Evolutionary conservation across 495 filamentous ascomycete species (phyloP).

Genomic region (Podospora fimiseda): DNA sequence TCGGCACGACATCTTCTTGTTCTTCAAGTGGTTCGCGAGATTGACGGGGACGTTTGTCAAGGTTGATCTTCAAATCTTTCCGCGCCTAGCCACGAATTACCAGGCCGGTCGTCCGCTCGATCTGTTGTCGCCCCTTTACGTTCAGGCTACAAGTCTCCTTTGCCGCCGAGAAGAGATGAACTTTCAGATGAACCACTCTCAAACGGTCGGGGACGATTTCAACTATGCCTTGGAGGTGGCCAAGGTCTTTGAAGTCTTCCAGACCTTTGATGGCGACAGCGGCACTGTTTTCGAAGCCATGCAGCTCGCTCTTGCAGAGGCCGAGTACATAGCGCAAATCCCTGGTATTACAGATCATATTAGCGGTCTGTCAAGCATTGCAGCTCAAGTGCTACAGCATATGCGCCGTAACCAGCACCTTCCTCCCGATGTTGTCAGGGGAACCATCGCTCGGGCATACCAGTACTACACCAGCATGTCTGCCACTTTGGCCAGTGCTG

Average conservation of each 20-base stretch:
- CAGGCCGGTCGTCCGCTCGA: slow-evolving; percentile 16
- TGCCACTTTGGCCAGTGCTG: slow-evolving; percentile 31
- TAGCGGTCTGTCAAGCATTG: slow-evolving; percentile 28
- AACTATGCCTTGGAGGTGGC: slow-evolving; percentile 26
- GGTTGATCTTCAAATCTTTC: slow-evolving; percentile 20
- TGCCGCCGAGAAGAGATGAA: slow-evolving; percentile 24
- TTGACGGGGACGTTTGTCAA: slow-evolving; percentile 27
- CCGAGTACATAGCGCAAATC: slow-evolving; percentile 27
- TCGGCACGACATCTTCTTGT: slow-evolving; percentile 22
- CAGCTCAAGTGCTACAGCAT: slow-evolving; percentile 25
- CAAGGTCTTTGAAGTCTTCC: slow-evolving; percentile 27
- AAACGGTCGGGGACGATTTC: slow-evolving; percentile 22
- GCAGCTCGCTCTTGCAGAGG: slow-evolving; percentile 28
- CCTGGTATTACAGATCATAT: slow-evolving; percentile 42
- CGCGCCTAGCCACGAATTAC: background rate
- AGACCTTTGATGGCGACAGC: slow-evolving; percentile 16
- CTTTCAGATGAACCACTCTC: slow-evolving; percentile 19
- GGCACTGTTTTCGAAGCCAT: slow-evolving; percentile 13
- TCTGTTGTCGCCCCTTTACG: slow-evolving; percentile 25
- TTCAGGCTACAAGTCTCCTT: slow-evolving; percentile 25
- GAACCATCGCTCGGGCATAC: slow-evolving; percentile 30
- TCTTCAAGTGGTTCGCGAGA: slow-evolving; percentile 26
- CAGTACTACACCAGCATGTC: slow-evolving; percentile 37
- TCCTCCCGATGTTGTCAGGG: too few species aligned
- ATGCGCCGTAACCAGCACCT: too few species aligned